Base-by-base conservation (phyloP, 2,329 filamentous ascomycete species). In the Neofusicoccum parvum region DNA sequence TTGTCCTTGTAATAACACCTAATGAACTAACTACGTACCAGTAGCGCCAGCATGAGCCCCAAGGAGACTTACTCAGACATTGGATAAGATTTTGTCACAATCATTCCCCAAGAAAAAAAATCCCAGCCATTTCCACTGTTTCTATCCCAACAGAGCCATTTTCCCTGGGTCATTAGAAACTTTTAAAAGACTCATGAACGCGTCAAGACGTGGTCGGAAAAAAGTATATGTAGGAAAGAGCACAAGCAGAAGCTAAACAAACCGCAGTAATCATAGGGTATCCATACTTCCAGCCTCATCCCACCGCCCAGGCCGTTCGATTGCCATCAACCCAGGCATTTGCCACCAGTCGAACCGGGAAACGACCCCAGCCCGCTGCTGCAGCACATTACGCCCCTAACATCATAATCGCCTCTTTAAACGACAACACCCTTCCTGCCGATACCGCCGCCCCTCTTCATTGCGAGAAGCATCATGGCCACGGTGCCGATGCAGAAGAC, bases 341-440 rank as follows among this genome's bases (percentile, higher is more conserved):
- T 32, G 27, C 6, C 27, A 7, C 27, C 27, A 32, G 5, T 32
- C 27, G 5, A 7, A 32, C 27, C 6, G 27, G 27, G 5, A 32
- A 32, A 32, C 4, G 11, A 15, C 6, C 14, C 10, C 23, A 9
- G 12, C 12, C 46, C 23, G 46, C 46, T 3, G 6, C 12, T 36
- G 14, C 27, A 3, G n/a, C 15, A 15, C 1, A 32, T 15, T 5
- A 20, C 5, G 14, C 5, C 7, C 34, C 27, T 32, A 3, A 51
- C n/a, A 34, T 27, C 49, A 6, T 1, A 9, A 15, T 15, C 23
- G 17, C 23, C 39, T 17, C 12, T n/a, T 63, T 14, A 63, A 20
- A 51, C 59, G 11, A 67, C 34, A 50, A 60, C 65, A 20, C 65
- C 62, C 53, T 65, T 65, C 48, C 62, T 65, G 11, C 56, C 56